Percentiles rank a stretch among this genome's conserved stretches.
Evolutionary conservation across 177 flowering plant species (phyloP).

Genomic region (Tripterygium wilfordii): DNA sequence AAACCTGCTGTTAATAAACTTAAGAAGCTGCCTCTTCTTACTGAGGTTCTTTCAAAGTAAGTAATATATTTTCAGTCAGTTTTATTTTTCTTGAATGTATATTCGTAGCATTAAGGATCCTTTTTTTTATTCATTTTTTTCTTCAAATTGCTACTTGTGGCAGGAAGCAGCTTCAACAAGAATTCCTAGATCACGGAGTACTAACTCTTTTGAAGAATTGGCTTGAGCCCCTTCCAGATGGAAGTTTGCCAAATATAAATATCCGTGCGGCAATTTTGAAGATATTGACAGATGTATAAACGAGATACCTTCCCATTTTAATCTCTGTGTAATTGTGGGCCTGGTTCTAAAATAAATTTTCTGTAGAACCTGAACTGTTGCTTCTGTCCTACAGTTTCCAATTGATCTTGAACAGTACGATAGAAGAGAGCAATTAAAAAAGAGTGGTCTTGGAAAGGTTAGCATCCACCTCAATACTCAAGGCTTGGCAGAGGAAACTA

Average conservation of each 20-base stretch:
- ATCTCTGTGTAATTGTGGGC: neutral
- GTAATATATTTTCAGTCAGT: slow-evolving; percentile 6
- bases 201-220: slow-evolving; percentile 76
- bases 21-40: slow-evolving; percentile 84
- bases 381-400: slow-evolving; percentile 61
- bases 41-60: slow-evolving; percentile 90
- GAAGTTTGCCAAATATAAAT: slow-evolving; percentile 92
- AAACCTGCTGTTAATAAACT: slow-evolving; percentile 94
- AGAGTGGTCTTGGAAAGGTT: slow-evolving; percentile 98
- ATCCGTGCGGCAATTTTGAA: slow-evolving; percentile 78
- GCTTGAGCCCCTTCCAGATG: slow-evolving; percentile 99
- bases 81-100: neutral
- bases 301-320: neutral
- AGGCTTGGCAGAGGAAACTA: neutral
- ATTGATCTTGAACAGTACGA: slow-evolving; percentile 88
- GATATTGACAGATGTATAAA: slow-evolving; percentile 78
- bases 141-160: slow-evolving; percentile 3
- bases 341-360: slow-evolving; percentile 3
- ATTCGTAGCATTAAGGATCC: no score
- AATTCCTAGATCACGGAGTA: slow-evolving; percentile 95
- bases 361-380: slow-evolving; percentile 7
- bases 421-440: slow-evolving; percentile 85
- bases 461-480: neutral
- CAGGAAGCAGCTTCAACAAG: slow-evolving; percentile 92
- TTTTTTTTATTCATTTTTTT: neutral